Evolutionary conservation across 108 stramenopile genomes (phyloP).

Genomic region (Cyclotella choctawhatcheeana): DNA sequence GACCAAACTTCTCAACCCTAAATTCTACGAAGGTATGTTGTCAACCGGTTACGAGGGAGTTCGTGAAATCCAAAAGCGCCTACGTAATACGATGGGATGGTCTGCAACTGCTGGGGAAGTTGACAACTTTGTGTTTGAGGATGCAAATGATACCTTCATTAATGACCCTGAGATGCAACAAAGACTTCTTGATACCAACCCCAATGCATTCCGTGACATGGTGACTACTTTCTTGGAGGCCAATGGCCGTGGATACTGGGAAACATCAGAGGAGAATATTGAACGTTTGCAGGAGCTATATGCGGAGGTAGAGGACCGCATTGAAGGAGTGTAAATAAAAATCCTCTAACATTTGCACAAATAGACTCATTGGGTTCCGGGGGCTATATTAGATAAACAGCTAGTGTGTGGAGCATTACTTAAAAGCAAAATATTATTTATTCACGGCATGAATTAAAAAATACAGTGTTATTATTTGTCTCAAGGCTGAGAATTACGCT

Average conservation of each 20-base stretch:
- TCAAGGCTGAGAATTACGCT: no score
- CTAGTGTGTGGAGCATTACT: slow-evolving; percentile 29
- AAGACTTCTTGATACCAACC: slow-evolving; percentile 93
- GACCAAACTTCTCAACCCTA: slow-evolving; percentile 97
- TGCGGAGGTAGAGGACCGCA: slow-evolving; percentile 96
- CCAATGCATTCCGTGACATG: slow-evolving; percentile 97
- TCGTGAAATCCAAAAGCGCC: slow-evolving; percentile 97
- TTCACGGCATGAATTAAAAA: no score
- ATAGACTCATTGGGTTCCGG: slow-evolving; percentile 31
- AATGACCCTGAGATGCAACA: slow-evolving; percentile 95
- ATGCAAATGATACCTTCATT: slow-evolving; percentile 96
- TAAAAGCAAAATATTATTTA: no score
- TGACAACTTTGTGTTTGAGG: slow-evolving; percentile 98
- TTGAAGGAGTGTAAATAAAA: slow-evolving; percentile 95
- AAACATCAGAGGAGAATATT: slow-evolving; percentile 94
- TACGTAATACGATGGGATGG: slow-evolving; percentile 98
- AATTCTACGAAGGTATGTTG: slow-evolving; percentile 99
- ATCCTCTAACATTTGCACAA: no score
- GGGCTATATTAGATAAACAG: slow-evolving; percentile 26
- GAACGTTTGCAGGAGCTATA: slow-evolving; percentile 95
- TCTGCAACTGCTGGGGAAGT: slow-evolving; percentile 97
- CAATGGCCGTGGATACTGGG: slow-evolving; percentile 96
- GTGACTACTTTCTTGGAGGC: slow-evolving; percentile 97
- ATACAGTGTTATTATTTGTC: no score
- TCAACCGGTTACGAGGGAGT: slow-evolving; percentile 96